Evolutionary conservation across 306 rosid genomes (phyloP).

Genomic region (Dalbergia oliveri): DNA sequence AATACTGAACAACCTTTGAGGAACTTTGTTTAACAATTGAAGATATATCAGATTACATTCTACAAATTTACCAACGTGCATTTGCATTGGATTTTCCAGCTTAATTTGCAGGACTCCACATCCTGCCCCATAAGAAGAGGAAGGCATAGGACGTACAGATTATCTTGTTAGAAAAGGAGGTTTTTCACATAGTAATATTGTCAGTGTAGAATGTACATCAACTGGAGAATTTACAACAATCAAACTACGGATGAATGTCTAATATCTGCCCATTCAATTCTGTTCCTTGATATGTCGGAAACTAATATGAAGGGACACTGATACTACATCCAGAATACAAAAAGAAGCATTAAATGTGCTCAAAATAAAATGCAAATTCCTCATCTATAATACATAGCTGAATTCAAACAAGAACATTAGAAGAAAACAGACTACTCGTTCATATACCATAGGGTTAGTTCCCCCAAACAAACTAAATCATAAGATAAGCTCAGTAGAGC

Average conservation of each 20-base stretch:
- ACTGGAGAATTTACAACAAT: neutral
- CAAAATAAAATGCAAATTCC: constrained; percentile 23
- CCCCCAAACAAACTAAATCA: constrained; percentile 29
- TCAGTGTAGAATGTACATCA: neutral
- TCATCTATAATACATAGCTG: neutral
- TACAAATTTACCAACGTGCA: neutral
- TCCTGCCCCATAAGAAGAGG: neutral
- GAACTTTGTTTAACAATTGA: neutral
- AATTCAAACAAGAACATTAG: constrained; percentile 3
- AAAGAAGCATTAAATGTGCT: neutral
- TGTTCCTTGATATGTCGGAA: neutral
- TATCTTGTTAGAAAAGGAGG: neutral
- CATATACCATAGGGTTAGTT: neutral
- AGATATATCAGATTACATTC: neutral
- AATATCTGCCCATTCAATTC: neutral
- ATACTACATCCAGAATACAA: neutral
- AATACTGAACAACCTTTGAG: neutral
- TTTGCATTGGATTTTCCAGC: neutral
- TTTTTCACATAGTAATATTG: neutral
- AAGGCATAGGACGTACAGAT: neutral
- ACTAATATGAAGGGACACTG: neutral
- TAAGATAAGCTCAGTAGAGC: neutral
- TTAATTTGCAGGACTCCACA: constrained; percentile 2
- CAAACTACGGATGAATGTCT: neutral
- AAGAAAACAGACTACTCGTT: neutral